Percentiles rank a stretch among this genome's conserved stretches.
These are phyloP conservation scores for Boletus sp. DNA, from an alignment of 768 basidiomycete species.

Conservation along the genomic window DNA sequence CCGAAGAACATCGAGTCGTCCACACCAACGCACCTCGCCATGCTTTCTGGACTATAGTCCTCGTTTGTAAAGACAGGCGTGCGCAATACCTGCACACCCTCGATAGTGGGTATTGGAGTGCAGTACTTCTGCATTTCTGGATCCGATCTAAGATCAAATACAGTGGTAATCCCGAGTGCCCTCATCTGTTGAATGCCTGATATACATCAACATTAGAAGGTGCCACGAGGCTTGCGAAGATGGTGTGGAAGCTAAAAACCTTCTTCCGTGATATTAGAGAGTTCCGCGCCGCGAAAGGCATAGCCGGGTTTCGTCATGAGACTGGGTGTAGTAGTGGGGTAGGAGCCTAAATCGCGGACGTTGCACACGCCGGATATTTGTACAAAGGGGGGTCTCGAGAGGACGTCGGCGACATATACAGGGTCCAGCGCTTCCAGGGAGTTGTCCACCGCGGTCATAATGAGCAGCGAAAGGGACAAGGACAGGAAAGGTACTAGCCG, in stretches of 20 bases:
- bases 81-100: conserved; percentile 58
- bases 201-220: background rate
- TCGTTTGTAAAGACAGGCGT: conserved; percentile 63
- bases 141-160: conserved; percentile 79
- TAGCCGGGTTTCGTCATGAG: conserved; percentile 54
- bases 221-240: background rate
- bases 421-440: conserved; percentile 66
- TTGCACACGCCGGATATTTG: conserved; percentile 71
- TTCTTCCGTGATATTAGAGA: conserved; percentile 66
- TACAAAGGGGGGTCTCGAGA: conserved; percentile 71
- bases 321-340: conserved; percentile 48
- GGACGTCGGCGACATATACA: conserved; percentile 54
- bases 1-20: background rate
- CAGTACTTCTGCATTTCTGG: conserved; percentile 76
- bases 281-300: conserved; percentile 67
- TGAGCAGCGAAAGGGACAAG: background rate
- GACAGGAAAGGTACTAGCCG: background rate
- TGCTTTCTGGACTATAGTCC: conserved; percentile 81
- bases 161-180: conserved; percentile 58
- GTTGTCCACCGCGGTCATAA: conserved; percentile 21
- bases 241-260: conserved; percentile 38
- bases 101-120: conserved; percentile 58
- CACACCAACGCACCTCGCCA: conserved; percentile 69
- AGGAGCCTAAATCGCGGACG: conserved; percentile 67
- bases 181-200: conserved; percentile 57